Conservation (phyloP, 768 basidiomycete species). For the Calocera viscosa region DNA sequence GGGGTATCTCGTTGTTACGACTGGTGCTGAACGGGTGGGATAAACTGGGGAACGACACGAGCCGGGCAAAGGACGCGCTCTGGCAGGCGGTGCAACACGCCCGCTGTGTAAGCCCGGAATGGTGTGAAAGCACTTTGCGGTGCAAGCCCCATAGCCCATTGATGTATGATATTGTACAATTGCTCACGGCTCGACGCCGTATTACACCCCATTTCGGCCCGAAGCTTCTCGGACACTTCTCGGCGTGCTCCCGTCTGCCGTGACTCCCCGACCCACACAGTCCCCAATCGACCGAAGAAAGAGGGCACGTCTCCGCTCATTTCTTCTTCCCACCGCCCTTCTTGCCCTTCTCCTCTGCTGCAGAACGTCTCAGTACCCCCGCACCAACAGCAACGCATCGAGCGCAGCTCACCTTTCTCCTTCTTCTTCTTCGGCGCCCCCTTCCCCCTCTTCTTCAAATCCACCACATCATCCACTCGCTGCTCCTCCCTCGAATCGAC, state of each 20-base stretch:
- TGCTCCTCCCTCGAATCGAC: conserved; percentile 55
- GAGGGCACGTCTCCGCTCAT: background rate
- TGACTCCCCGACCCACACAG: background rate
- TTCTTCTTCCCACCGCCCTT: background rate
- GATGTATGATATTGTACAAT: too few species aligned
- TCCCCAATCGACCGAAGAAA: background rate
- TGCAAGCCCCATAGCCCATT: too few species aligned
- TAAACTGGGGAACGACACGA: too few species aligned
- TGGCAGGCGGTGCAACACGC: too few species aligned
- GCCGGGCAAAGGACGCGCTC: too few species aligned
- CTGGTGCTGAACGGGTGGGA: too few species aligned
- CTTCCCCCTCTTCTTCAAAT: conserved; percentile 56
- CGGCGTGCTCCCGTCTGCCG: background rate
- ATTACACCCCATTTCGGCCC: too few species aligned
- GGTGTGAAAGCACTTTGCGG: too few species aligned
- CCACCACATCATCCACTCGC: conserved; percentile 37
- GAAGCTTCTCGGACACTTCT: too few species aligned
- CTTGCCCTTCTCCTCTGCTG: background rate
- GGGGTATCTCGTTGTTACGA: too few species aligned
- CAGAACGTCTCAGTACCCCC: background rate
- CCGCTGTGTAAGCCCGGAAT: too few species aligned
- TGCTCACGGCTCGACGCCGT: too few species aligned
- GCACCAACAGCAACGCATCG: background rate
- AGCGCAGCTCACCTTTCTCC: conserved; percentile 33
- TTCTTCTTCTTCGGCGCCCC: conserved; percentile 76